A percentile compares a stretch with the other conserved stretches of the same genome.
Conservation (phyloP, 768 basidiomycete species). For the Psilocybe subaeruginosa region DNA sequence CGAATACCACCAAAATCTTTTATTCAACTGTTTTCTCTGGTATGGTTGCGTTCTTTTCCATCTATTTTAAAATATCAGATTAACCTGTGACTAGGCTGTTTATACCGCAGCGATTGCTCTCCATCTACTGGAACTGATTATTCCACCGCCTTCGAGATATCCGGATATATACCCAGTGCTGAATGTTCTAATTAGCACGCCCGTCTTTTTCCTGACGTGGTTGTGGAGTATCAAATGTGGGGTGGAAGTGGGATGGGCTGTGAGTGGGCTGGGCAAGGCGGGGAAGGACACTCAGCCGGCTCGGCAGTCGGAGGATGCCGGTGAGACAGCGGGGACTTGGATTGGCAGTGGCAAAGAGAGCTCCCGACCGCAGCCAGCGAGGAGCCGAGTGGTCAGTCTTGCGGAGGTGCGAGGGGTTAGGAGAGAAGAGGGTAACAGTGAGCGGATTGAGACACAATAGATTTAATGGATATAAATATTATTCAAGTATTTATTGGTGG, state of each 20-base stretch:
- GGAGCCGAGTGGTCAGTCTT: neutral
- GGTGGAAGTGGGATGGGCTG: conserved; percentile 80
- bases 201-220: conserved; percentile 84
- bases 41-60: conserved; percentile 28
- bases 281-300: conserved; percentile 19
- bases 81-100: conserved; percentile 43
- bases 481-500: conserved; percentile 4
- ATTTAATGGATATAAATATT: neutral
- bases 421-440: too few relatives aligned
- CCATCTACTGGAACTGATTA: conserved; percentile 64
- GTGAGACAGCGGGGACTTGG: neutral
- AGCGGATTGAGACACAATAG: neutral
- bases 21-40: conserved; percentile 56
- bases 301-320: conserved; percentile 16
- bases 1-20: conserved; percentile 46
- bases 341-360: neutral
- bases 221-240: conserved; percentile 87
- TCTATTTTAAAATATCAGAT: conserved; percentile 4
- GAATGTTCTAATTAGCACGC: conserved; percentile 81
- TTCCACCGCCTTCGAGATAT: conserved; percentile 72
- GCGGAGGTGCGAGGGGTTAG: neutral
- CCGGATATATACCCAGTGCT: conserved; percentile 87
- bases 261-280: conserved; percentile 49
- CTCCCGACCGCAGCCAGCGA: neutral
- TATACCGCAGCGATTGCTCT: conserved; percentile 58